Base-by-base conservation (phyloP, 1,284 basidiomycete species). In the Cutaneotrichosporon mucoides region DNA sequence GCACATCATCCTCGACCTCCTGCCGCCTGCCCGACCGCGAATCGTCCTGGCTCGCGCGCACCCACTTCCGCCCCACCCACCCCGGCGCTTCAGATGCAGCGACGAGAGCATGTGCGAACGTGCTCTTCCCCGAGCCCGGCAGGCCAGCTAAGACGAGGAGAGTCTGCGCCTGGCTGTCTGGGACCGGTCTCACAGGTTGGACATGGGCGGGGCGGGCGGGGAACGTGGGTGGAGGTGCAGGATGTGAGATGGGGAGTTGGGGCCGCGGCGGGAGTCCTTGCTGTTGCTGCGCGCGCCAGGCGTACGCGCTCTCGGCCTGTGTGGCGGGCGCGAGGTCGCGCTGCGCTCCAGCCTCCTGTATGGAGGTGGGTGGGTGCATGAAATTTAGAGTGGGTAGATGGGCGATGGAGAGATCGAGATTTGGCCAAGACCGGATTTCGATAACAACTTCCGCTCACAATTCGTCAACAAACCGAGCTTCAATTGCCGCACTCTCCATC, bases 31-130 rank as follows among this genome's bases (percentile, higher is more conserved):
- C 55, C 48, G 51, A 61, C 3, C 71, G 71, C 4, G 72, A 70
- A 56, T 79, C 76, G 59, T 79, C 77, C 62, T 79, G 77, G 33
- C 73, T 75, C 11, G 73, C 76, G 47, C 77, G 59, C 10, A 73
- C 62, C 77, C 77, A 79, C 37, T 12, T 38, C 33, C 53, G 50
- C 4, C 47, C 13, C 6, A 36, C 15, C 43, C 49, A 55, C 9
- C 24, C 51, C 2, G 44, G 38, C 4, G 53, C 53, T 7, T 53
- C 48, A 5, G 57, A 56, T 0, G 60, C 59, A n/a, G 43, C 48
- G 6, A 68, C 65, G 0, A 77, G 64, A 2, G 70, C 69, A 40
- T 69, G 57, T 16, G 73, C 70, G 34, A 77, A 68, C 12, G 74
- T 76, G 13, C 71, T 70, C 59, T 79, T 78, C 51, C 75, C 73